Percentiles rank a stretch among this genome's conserved stretches.
phyloP scores from a whole-genome alignment of 2,329 filamentous ascomycete species.

The Chaetomium sp. region DNA sequence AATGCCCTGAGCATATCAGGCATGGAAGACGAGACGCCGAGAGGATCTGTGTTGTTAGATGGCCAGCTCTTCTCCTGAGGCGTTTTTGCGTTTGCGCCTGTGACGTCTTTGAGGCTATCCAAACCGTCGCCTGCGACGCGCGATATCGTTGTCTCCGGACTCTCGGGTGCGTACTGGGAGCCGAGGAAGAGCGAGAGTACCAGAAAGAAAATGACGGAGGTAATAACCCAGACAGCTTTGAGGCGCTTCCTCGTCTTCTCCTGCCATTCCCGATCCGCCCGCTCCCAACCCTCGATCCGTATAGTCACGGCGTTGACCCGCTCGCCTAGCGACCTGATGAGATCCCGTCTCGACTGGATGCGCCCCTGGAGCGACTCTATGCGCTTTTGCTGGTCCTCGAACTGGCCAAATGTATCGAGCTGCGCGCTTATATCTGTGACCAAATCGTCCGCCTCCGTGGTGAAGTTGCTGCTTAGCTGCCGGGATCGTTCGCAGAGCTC shows the following conservation, averaged over 20 bases:
- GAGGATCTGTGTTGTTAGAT: constrained; percentile 15
- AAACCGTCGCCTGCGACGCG: constrained; percentile 27
- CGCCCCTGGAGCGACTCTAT: constrained; percentile 64
- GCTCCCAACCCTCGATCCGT: constrained; percentile 68
- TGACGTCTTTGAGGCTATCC: constrained; percentile 20
- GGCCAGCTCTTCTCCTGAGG: not conserved
- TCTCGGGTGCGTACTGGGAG: constrained; percentile 39
- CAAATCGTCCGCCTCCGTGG: constrained; percentile 60
- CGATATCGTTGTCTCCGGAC: constrained; percentile 19
- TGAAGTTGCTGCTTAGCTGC: constrained; percentile 61
- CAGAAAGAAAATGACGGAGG: constrained; percentile 52
- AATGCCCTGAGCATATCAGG: constrained; percentile 47
- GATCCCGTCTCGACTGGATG: constrained; percentile 61
- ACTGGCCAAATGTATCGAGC: constrained; percentile 62
- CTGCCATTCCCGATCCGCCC: constrained; percentile 67
- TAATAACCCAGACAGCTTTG: constrained; percentile 64
- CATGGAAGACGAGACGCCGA: constrained; percentile 10
- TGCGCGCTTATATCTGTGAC: constrained; percentile 62
- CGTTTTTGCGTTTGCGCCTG: constrained; percentile 10
- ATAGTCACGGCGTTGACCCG: constrained; percentile 66
- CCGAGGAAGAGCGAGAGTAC: constrained; percentile 49
- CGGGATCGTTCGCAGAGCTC: constrained; percentile 66
- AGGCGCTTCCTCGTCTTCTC: constrained; percentile 66
- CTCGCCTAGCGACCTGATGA: constrained; percentile 60
- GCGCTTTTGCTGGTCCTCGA: constrained; percentile 64